Conservation (phyloP, 2,329 filamentous ascomycete species). For the Chalaropsis thielavioides region DNA sequence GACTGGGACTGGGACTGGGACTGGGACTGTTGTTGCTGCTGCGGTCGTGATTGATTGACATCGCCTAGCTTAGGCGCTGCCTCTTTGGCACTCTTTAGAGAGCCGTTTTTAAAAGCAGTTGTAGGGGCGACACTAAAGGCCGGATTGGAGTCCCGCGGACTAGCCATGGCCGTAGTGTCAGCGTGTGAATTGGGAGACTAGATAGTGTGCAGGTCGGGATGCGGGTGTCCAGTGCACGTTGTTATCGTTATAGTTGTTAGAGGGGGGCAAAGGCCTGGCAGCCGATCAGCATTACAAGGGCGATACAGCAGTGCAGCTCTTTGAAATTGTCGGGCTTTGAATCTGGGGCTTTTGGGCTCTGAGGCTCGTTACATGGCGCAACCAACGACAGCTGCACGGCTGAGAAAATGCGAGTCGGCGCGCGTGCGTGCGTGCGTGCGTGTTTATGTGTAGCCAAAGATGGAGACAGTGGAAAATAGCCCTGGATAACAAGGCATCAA, state of each 20-base stretch:
- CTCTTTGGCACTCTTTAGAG: constrained; percentile 14
- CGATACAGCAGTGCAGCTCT: background rate
- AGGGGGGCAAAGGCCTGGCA: background rate
- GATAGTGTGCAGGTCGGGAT: background rate
- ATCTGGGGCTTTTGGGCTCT: background rate
- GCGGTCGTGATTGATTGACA: background rate
- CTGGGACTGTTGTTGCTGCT: background rate
- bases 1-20: background rate
- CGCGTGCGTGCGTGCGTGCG: no score
- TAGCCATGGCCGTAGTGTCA: background rate
- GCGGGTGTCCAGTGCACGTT: background rate
- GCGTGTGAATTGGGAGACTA: background rate
- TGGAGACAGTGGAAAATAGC: background rate
- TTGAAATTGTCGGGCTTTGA: background rate
- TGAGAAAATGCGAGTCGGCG: background rate
- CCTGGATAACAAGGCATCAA: background rate
- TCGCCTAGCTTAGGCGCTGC: background rate
- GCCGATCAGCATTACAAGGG: background rate
- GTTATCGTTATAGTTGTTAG: background rate
- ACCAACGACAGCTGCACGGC: background rate
- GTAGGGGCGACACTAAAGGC: constrained; percentile 4
- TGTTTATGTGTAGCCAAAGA: background rate
- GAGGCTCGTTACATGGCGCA: constrained; percentile 1
- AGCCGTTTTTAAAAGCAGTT: constrained; percentile 14
- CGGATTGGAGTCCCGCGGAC: constrained; percentile 1